These are phyloP conservation scores for Neoboletus brunneissimus DNA, from an alignment of 768 basidiomycete species.

Conservation along the genomic window DNA sequence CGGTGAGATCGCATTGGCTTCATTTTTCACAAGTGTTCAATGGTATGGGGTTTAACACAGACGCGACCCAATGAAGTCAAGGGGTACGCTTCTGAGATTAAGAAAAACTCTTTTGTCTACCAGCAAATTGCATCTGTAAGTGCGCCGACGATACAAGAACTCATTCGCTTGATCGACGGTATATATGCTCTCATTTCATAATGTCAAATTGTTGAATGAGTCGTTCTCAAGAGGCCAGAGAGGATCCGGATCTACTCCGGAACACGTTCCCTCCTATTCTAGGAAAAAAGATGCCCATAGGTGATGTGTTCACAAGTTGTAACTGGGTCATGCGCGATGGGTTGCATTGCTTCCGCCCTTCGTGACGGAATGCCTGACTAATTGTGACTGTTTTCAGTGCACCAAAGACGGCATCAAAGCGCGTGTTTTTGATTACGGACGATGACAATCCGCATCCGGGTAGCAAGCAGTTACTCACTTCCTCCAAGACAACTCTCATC, in stretches of 20 bases:
- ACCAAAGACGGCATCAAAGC: constrained; percentile 85
- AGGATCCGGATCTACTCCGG: constrained; percentile 55
- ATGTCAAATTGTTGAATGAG: constrained; percentile 2
- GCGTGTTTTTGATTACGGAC: constrained; percentile 91
- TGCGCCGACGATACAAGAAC: constrained; percentile 76
- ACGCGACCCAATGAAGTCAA: constrained; percentile 32
- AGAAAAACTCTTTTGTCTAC: constrained; percentile 67
- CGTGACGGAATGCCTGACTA: not conserved
- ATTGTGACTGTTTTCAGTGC: constrained; percentile 46
- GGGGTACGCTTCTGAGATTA: constrained; percentile 53
- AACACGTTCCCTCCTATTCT: constrained; percentile 63
- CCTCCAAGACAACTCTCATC: constrained; percentile 68
- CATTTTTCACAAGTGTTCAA: not conserved
- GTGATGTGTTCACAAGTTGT: constrained; percentile 87
- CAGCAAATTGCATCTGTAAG: constrained; percentile 76
- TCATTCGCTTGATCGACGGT: constrained; percentile 80
- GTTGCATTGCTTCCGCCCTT: constrained; percentile 41
- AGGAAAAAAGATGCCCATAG: constrained; percentile 66
- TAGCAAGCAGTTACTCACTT: constrained; percentile 60
- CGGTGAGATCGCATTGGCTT: constrained; percentile 48
- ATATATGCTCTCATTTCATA: constrained; percentile 8
- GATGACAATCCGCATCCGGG: constrained; percentile 46
- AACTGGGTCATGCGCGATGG: constrained; percentile 88
- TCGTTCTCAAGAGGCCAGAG: constrained; percentile 51
- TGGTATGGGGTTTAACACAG: constrained; percentile 5